Evolutionary conservation across 2,329 filamentous ascomycete genomes (phyloP).

Genomic region (Ophiostoma perfectum): DNA sequence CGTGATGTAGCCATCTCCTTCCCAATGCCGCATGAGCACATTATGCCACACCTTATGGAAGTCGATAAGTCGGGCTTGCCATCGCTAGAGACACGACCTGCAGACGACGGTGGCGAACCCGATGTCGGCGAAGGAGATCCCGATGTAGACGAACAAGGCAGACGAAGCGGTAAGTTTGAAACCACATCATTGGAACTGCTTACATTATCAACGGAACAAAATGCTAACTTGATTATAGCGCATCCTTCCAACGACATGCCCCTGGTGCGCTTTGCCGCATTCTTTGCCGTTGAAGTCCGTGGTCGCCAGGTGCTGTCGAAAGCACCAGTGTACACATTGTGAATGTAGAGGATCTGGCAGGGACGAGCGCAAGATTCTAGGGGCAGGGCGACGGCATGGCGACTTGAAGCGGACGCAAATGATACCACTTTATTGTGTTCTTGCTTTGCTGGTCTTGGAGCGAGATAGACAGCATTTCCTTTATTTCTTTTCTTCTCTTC

Average conservation of each 20-base stretch:
- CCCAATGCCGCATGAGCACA: slow-evolving; percentile 66
- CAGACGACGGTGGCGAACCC: slow-evolving; percentile 35
- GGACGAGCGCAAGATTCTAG: background rate
- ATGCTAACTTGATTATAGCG: slow-evolving; percentile 16
- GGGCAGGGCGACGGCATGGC: background rate
- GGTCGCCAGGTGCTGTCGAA: slow-evolving; percentile 70
- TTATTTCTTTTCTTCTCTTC: background rate
- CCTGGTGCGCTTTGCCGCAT: slow-evolving; percentile 69
- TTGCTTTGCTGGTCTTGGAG: background rate
- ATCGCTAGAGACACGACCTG: slow-evolving; percentile 45
- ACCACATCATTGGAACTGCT: background rate
- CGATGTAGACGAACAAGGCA: slow-evolving; percentile 33
- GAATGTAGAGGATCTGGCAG: slow-evolving; percentile 18
- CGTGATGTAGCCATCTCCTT: slow-evolving; percentile 86
- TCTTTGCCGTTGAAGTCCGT: slow-evolving; percentile 67
- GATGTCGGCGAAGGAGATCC: slow-evolving; percentile 37
- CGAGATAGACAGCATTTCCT: background rate
- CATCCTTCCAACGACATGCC: slow-evolving; percentile 42
- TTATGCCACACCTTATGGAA: slow-evolving; percentile 77
- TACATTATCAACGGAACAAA: background rate
- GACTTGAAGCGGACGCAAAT: background rate
- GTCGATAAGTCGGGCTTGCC: slow-evolving; percentile 68
- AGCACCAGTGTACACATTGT: slow-evolving; percentile 65
- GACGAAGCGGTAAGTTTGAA: slow-evolving; percentile 26
- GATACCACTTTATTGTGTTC: background rate